Conservation (phyloP, 805 yeast genomes). For the Pichia insulana region DNA sequence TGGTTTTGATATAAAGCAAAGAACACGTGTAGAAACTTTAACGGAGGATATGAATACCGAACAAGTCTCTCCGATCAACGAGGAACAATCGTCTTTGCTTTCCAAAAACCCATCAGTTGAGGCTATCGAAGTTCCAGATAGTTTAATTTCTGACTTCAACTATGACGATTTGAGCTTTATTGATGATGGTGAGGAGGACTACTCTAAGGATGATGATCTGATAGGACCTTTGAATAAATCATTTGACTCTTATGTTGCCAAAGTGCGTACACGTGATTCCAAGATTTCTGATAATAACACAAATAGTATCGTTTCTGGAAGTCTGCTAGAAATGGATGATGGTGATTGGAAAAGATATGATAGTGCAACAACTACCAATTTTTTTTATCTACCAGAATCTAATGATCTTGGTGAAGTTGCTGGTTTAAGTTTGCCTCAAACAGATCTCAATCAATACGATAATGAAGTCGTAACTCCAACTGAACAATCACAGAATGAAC, state of each 20-base stretch:
- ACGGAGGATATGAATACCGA: too few relatives aligned
- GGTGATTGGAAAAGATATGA: constrained; percentile 6
- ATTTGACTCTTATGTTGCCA: neutral
- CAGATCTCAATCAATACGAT: neutral
- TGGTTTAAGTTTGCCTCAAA: too few relatives aligned
- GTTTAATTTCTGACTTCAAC: too few relatives aligned
- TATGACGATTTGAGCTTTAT: neutral
- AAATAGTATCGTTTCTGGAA: too few relatives aligned
- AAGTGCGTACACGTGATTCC: neutral
- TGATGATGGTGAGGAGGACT: neutral
- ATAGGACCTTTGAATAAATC: constrained; percentile 3
- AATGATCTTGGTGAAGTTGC: too few relatives aligned
- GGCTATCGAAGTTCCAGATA: too few relatives aligned
- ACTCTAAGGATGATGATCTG: constrained; percentile 2
- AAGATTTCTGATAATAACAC: too few relatives aligned
- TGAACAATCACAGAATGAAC: neutral
- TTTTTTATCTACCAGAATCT: neutral
- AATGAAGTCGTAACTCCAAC: constrained; percentile 1
- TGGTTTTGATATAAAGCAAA: too few relatives aligned
- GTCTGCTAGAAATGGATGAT: neutral
- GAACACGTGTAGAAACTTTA: too few relatives aligned
- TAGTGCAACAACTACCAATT: constrained; percentile 1
- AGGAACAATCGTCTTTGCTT: neutral
- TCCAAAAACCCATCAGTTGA: too few relatives aligned
- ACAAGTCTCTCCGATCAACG: too few relatives aligned